Evolutionary conservation across 2,329 filamentous ascomycete genomes (phyloP), one percentile per base, ranked within the genome.

Genomic region (Alternaria sp.): DNA sequence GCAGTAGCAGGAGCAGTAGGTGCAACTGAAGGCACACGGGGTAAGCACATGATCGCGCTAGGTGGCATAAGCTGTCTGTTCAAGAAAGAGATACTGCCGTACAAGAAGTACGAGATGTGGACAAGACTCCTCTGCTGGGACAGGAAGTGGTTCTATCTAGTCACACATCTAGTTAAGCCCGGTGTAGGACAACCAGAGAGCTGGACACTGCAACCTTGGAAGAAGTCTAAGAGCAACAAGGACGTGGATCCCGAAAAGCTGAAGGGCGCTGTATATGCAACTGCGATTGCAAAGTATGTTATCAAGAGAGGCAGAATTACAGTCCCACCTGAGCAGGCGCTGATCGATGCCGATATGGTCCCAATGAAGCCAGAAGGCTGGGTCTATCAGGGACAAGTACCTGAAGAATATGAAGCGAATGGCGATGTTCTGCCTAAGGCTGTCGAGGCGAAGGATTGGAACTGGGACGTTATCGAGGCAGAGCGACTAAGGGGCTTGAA

Each of bases 241-340:
- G 66, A 71, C 7, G 68, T 73, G 7, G 70, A 71, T 51, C 65
- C 67, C 28, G 72, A 76, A 32, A 76, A 75, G 58, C 61, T 83
- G 24, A 77, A 77, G 60, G 78, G 79, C 41, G 76, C 81, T 11
- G 77, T 85, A n/a, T 84, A 79, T 63, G 82, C 82, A 8, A 83
- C 81, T n/a, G 81, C 79, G 7, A 74, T 85, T 36, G 79, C 83
- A 1, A 79, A 82, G 51, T 85, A 85, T 62, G 83, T 84, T 3
- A 79, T 83, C 60, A 85, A 85, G 71, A 80, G 80, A 62, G 83
- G 82, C 1, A 84, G 94, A 24, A 83, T 95, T 71, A 98, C 94
- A 0, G 87, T 98, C 4, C 88, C 94, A 65, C 94, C 95, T 0
- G 90, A 93, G 67, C 84, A 91, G 47, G 83, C 94, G 7, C 83